phyloP scores from a whole-genome alignment of 2,329 filamentous ascomycete genomes.

The Macrophomina pseudophaseolina region DNA sequence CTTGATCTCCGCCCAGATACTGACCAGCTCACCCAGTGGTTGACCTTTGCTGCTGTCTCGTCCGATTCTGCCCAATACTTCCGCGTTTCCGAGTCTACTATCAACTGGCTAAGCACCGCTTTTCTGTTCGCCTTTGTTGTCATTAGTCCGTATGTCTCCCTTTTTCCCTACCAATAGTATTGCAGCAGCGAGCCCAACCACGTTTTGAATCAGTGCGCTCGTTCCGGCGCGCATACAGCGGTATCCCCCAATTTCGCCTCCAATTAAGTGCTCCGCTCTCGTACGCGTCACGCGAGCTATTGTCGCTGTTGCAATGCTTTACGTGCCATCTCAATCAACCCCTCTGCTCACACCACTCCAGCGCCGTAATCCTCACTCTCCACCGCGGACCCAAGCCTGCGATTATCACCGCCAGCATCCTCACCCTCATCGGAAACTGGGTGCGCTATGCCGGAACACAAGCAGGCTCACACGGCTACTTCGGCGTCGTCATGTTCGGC shows the following conservation, averaged over 20 bases:
- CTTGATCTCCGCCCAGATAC: background rate
- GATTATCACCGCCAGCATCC: constrained; percentile 72
- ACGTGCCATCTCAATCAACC: background rate
- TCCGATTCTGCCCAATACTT: constrained; percentile 77
- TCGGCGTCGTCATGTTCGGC: constrained; percentile 82
- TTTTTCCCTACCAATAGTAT: background rate
- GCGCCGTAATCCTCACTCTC: constrained; percentile 72
- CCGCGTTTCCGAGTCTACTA: constrained; percentile 70
- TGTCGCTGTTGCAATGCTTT: too few relatives aligned
- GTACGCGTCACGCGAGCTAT: too few relatives aligned
- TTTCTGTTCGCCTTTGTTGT: constrained; percentile 85
- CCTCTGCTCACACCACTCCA: constrained; percentile 27
- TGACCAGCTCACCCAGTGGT: constrained; percentile 66
- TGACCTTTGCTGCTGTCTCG: constrained; percentile 87
- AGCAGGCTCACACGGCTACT: constrained; percentile 62
- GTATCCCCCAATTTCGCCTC: too few relatives aligned
- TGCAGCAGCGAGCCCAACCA: too few relatives aligned
- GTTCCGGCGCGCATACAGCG: too few relatives aligned
- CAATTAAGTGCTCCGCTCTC: too few relatives aligned
- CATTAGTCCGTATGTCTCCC: constrained; percentile 64
- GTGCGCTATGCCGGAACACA: constrained; percentile 77
- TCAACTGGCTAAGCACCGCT: constrained; percentile 92
- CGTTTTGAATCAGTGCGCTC: too few relatives aligned
- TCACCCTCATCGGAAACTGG: constrained; percentile 88
- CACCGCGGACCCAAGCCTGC: constrained; percentile 76